Evolutionary conservation across 2,329 filamentous ascomycete genomes (phyloP).

Genomic region (Lachnellula arida): DNA sequence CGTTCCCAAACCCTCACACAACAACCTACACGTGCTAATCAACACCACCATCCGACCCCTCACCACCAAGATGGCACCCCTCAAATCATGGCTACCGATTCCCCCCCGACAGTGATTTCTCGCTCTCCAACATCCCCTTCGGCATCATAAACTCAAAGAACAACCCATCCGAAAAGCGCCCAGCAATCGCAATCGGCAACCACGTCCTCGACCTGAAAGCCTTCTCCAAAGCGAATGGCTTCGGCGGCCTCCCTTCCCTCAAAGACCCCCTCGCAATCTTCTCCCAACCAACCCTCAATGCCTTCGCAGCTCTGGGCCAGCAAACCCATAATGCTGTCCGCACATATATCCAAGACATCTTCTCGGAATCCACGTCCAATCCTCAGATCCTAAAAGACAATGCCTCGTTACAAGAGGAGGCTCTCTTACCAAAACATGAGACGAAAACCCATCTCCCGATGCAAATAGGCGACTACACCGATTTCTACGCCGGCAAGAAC

Average conservation of each 20-base stretch:
- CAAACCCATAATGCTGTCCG: constrained; percentile 65
- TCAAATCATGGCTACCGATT: constrained; percentile 30
- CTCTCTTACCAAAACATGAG: constrained; percentile 53
- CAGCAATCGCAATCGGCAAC: constrained; percentile 65
- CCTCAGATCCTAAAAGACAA: constrained; percentile 62
- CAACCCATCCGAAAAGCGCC: constrained; percentile 43
- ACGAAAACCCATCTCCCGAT: constrained; percentile 68
- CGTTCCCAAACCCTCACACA: not conserved
- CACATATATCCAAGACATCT: constrained; percentile 62
- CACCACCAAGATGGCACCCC: constrained; percentile 26
- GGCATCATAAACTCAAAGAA: constrained; percentile 59
- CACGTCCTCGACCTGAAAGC: constrained; percentile 61
- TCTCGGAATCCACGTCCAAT: constrained; percentile 54
- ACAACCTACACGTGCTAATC: not conserved
- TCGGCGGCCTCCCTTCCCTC: constrained; percentile 47
- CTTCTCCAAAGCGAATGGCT: constrained; percentile 56
- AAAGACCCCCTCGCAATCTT: constrained; percentile 58
- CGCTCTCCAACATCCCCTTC: constrained; percentile 71
- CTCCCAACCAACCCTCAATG: constrained; percentile 61
- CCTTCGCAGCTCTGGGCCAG: constrained; percentile 68
- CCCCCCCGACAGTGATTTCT: constrained; percentile 47
- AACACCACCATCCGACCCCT: not conserved
- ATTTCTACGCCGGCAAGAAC: constrained; percentile 78
- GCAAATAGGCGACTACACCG: constrained; percentile 77
- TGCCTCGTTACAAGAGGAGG: constrained; percentile 47